Conservation (phyloP, 176 grass and related monocot genomes). For the Carex cristatella region DNA sequence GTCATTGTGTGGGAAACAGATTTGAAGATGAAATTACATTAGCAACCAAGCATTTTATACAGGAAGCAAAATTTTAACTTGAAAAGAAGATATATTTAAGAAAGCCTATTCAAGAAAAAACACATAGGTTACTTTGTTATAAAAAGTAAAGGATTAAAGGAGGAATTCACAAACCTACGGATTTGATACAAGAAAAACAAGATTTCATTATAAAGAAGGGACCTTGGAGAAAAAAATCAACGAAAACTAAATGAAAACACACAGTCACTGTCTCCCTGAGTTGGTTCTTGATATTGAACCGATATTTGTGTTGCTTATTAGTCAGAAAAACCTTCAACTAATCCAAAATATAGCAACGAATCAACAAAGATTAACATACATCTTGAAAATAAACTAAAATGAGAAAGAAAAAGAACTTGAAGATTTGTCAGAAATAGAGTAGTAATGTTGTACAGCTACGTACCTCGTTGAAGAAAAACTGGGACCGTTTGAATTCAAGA, state of each 20-base stretch:
- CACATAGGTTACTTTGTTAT: background rate
- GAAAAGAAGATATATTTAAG: background rate
- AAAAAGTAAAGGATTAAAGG: background rate
- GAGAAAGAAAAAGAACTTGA: background rate
- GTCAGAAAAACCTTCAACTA: background rate
- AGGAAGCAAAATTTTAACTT: background rate
- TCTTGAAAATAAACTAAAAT: slow-evolving; percentile 1
- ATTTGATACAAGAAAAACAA: background rate
- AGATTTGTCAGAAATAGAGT: background rate
- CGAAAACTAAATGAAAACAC: background rate
- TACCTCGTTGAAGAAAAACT: slow-evolving; percentile 7
- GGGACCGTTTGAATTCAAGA: background rate
- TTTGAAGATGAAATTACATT: background rate
- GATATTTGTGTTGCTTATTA: background rate
- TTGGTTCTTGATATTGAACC: background rate
- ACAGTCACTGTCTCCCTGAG: background rate
- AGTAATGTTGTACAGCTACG: background rate
- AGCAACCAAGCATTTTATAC: background rate
- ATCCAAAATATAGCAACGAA: background rate
- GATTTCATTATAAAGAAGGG: background rate
- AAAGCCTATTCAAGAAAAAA: background rate
- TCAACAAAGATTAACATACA: background rate
- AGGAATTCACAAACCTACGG: background rate
- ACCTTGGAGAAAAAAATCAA: background rate
- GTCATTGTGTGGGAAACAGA: background rate